Evolutionary conservation across 345 rosid genomes (phyloP), one percentile per base, ranked within the genome.

Genomic region (Mallotus nudiflorus): DNA sequence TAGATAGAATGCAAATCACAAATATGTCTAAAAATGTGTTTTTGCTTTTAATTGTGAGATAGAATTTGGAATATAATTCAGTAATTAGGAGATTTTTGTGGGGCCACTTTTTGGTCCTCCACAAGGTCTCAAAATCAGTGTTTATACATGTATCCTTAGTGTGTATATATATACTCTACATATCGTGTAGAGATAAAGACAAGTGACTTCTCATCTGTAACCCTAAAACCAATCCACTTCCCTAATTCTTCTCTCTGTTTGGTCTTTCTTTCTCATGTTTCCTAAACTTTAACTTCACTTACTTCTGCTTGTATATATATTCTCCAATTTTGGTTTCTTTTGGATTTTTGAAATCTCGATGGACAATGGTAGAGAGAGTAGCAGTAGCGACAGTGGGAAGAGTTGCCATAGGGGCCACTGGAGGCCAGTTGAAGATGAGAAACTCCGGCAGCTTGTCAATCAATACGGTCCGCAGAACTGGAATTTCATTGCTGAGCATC

Each of bases 391-490:
- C 19, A 73, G 73, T 45, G 81, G 68, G 72, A 85, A 66, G 65
- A 81, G 71, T 56, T 87, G 84, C 58, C 75, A 82, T 54, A 76
- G 95, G 53, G 91, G 95, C 14, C 95, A 89, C 82, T 89, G 95
- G 95, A 81, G 91, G 45, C 88, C 94, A 1, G 88, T 83, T 44
- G 94, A 89, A 69, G 94, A 89, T 58, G 90, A 87, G 68, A 87
- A 80, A 68, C 94, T 89, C 48, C 75, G 85, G 71, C 84, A 73
- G 51, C 89, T 89, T 62, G 94, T 89, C 7, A 75, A 82, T 58
- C 83, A 85, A 66, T 79, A 68, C 31, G 95, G 95, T 69, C 82
- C 95, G 0, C 91, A 83, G 50, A 89, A 89, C 75, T 89, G 95
- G 95, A 89, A 89, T 71, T 79, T 83, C n/a, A 89, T 89, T 22